Evolutionary conservation across 805 yeast species (phyloP).

Genomic region (Zygotorulaspora chibaensis): DNA sequence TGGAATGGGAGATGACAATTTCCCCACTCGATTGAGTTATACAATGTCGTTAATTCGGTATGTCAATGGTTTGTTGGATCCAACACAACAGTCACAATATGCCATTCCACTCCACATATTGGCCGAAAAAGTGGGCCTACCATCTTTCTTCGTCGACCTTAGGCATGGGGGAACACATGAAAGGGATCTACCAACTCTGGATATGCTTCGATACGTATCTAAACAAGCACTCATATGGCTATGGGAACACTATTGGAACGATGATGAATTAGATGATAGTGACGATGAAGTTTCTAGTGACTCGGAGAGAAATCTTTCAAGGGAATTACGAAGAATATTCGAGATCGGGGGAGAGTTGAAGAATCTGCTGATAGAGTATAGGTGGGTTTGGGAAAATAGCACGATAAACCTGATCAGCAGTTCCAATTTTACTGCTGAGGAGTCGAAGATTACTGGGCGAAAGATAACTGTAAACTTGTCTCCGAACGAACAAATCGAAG

Average conservation of each 20-base stretch:
- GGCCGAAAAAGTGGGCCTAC: constrained; percentile 65
- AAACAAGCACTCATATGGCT: constrained; percentile 72
- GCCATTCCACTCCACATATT: constrained; percentile 76
- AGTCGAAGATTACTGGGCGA: constrained; percentile 61
- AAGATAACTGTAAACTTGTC: constrained; percentile 13
- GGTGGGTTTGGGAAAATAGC: constrained; percentile 19
- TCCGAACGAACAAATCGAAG: constrained; percentile 15
- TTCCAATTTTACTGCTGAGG: constrained; percentile 35
- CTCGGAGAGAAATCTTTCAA: constrained; percentile 1
- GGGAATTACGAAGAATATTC: constrained; percentile 4
- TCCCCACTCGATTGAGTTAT: constrained; percentile 48
- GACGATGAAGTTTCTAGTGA: constrained; percentile 22
- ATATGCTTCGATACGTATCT: constrained; percentile 58
- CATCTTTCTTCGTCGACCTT: constrained; percentile 80
- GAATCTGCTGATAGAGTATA: constrained; percentile 11
- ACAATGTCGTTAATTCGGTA: constrained; percentile 75
- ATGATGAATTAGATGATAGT: constrained; percentile 24
- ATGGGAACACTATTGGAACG: constrained; percentile 66
- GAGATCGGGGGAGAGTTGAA: constrained; percentile 7
- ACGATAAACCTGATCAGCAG: constrained; percentile 21
- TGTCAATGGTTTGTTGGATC: constrained; percentile 89
- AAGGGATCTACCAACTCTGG: constrained; percentile 59
- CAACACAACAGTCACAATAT: constrained; percentile 69
- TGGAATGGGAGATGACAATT: constrained; percentile 18
- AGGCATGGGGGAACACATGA: constrained; percentile 94